phyloP scores from a whole-genome alignment of 768 basidiomycete species.

The Leucocoprinus leucothites region DNA sequence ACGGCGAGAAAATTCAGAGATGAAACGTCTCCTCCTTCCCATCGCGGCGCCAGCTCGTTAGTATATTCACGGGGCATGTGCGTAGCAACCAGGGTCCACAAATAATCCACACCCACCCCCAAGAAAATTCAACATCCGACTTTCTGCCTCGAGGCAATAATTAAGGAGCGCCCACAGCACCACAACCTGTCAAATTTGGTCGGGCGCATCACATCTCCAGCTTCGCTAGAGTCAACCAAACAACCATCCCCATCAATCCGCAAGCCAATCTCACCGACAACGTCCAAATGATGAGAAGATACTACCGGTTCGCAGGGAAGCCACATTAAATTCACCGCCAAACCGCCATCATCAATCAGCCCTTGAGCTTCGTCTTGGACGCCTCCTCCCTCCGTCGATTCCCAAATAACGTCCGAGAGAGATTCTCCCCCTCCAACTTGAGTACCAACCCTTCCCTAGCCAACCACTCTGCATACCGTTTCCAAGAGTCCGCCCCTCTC shows the following conservation, averaged over 20 bases:
- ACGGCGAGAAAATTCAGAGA: neutral
- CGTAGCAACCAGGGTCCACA: conserved; percentile 9
- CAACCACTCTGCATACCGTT: conserved; percentile 57
- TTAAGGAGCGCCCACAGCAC: neutral
- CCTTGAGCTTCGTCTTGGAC: conserved; percentile 7
- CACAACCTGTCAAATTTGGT: conserved; percentile 2
- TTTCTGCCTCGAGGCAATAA: neutral
- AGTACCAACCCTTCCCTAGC: conserved; percentile 50
- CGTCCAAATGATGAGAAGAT: neutral
- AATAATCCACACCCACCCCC: neutral
- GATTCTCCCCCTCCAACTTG: conserved; percentile 37
- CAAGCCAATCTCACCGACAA: too few relatives aligned
- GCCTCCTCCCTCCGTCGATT: conserved; percentile 24
- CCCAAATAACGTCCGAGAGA: conserved; percentile 41
- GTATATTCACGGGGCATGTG: neutral
- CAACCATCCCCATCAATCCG: neutral
- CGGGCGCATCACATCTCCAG: conserved; percentile 4
- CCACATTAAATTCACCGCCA: neutral
- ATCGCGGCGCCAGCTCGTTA: neutral
- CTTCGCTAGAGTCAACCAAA: neutral
- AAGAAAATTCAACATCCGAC: neutral
- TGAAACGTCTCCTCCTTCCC: neutral
- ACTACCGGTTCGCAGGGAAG: too few relatives aligned
- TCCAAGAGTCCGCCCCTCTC: conserved; percentile 55
- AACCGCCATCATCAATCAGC: neutral